Evolutionary conservation across 2,329 filamentous ascomycete genomes (phyloP), one percentile per base, ranked within the genome.

Genomic region (Cercospora berteroae): DNA sequence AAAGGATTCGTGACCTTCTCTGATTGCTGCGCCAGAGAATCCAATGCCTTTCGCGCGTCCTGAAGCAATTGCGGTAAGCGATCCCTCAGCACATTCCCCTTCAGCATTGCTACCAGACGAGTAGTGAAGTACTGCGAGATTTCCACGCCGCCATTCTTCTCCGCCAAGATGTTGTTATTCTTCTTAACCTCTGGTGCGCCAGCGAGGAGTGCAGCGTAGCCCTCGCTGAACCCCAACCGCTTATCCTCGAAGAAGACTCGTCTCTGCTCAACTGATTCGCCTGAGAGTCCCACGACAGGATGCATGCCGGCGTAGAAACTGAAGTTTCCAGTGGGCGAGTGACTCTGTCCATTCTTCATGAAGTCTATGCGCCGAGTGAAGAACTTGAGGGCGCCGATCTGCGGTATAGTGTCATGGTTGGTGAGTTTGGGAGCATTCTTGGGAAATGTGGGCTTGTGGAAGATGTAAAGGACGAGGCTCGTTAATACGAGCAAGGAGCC

Each of bases 1-100:
- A 88, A 87, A 0, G 86, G 85, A 68, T 88, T 81, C 7, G 84
- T 83, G 5, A 81, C 74, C 8, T 77, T 78, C 7, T 70, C 71
- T 33, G 77, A 73, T 18, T 69, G 63, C 2, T 73, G 72, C 4
- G 74, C 76, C 8, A 86, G 77, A 4, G 68, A 70, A 12, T 82
- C 77, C 18, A 84, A 75, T 0, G 76, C 75, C 4, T 71, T 66
- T 7, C 79, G 74, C 18, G 80, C 75, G 75, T 86, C 84, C 20
- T 77, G 70, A 6, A 83, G 76, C 5, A 88, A 74, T 9, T 74
- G 69, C 0, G 80, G 79, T 1, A 87, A 76, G 67, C 71, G 75
- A 23, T 68, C 69, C 39, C 71, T 67, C n/a, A 77, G 60, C 18
- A 67, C 33, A 5, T 65, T 63, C 12, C 73, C 71, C 48, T 78